Evolutionary conservation across 768 basidiomycete species (phyloP), one percentile per base, ranked within the genome.

Genomic region (Phanerodontia chrysosporium): DNA sequence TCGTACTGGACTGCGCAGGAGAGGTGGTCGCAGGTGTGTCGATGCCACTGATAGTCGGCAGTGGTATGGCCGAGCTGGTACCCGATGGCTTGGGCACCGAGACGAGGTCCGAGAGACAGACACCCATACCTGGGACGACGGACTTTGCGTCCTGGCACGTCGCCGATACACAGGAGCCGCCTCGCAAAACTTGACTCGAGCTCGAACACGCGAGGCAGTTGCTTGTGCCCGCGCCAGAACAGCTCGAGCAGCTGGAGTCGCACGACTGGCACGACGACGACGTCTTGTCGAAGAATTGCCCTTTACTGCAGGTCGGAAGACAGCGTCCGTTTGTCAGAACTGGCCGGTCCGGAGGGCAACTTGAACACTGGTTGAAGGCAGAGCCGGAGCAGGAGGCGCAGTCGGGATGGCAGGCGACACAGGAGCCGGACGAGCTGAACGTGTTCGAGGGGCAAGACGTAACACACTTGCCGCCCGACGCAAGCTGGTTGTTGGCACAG

Each of bases 381-480:
- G 80, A 66, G n/a, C 91, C 92, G 24, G 84, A 83, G 72, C 94
- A 96, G 1, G 87, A 85, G 16, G 83, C 83, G 66, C 93, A 96
- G 68, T 95, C 94, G 0, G 91, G 84, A 60, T 95, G 92, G 70
- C 94, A 96, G 5, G 85, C 65, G 56, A 84, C 67, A 74, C 93
- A 95, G 27, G 81, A 72, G 24, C 84, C 82, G 29, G 83, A 78
- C 12, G 88, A 80, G 54, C 78, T 73, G 73, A 93, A 87, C 1
- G 85, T 82, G 59, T 83, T 83, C 39, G 85, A 79, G 0, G 93
- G 90, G 67, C 92, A 95, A 5, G 83, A 80, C 18, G 82, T 74
- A 48, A 90, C 82, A 67, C 93, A 96, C 70, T 83, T 82, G 12
- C 93, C 93, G 29, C 75, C 72, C 13, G 83, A 83, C 25, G 89